A percentile compares a stretch with the other conserved stretches of the same genome.
These are phyloP conservation scores for Schizopora paradoxa DNA, from an alignment of 1,284 basidiomycete genomes.

Conservation along the genomic window DNA sequence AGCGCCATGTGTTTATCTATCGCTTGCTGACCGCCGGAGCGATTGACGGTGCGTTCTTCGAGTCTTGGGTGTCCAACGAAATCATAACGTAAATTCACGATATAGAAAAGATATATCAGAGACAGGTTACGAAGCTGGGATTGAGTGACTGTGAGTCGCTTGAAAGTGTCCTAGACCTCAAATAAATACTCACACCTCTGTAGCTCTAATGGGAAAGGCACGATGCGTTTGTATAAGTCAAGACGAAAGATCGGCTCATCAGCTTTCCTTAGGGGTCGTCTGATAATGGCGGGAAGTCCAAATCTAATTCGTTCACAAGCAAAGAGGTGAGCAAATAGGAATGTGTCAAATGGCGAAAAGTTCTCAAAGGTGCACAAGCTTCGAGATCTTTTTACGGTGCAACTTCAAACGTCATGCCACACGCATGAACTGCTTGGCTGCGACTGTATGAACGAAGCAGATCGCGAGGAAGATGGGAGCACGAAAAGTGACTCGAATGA, in stretches of 20 bases:
- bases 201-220: slow-evolving; percentile 66
- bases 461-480: slow-evolving; percentile 22
- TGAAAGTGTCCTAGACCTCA: slow-evolving; percentile 1
- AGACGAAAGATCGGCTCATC: no score
- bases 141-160: slow-evolving; percentile 73
- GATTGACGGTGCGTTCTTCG: slow-evolving; percentile 56
- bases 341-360: neutral
- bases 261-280: slow-evolving; percentile 37
- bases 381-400: slow-evolving; percentile 86
- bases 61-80: neutral
- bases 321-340: slow-evolving; percentile 61
- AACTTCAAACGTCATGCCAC: slow-evolving; percentile 77
- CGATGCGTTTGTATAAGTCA: slow-evolving; percentile 21
- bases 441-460: slow-evolving; percentile 43
- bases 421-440: slow-evolving; percentile 89
- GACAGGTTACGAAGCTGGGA: slow-evolving; percentile 95
- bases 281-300: slow-evolving; percentile 40
- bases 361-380: slow-evolving; percentile 43
- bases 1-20: slow-evolving; percentile 89
- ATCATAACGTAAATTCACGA: slow-evolving; percentile 1
- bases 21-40: slow-evolving; percentile 80
- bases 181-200: slow-evolving; percentile 10
- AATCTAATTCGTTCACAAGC: slow-evolving; percentile 81
- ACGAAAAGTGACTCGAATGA: slow-evolving; percentile 22
- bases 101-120: slow-evolving; percentile 81